Conservation (phyloP, 208 protist species). For the Porcisia deanei region DNA sequence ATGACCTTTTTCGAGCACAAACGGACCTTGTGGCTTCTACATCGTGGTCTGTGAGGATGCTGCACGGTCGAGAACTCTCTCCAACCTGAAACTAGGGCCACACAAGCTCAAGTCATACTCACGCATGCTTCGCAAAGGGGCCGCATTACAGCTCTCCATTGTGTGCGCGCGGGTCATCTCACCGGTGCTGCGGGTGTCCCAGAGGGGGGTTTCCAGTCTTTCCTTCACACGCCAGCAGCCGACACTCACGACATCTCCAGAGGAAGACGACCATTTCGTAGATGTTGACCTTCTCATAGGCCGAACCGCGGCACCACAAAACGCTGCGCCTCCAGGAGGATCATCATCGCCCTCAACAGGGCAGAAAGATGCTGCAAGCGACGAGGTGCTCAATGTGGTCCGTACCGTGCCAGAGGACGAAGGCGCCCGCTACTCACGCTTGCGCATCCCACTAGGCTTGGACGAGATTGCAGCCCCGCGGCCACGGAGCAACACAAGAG, state of each 20-base stretch:
- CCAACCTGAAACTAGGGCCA: background rate
- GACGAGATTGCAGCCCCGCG: conserved; percentile 6
- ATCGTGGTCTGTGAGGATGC: background rate
- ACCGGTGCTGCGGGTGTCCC: background rate
- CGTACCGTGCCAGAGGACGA: conserved; percentile 31
- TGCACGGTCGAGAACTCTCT: background rate
- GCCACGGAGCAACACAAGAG: conserved; percentile 46
- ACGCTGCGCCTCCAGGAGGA: background rate
- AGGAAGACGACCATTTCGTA: conserved; percentile 48
- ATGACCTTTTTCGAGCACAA: too few relatives aligned
- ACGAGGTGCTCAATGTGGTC: conserved; percentile 46
- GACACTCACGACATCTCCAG: background rate
- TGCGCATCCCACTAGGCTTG: conserved; percentile 48
- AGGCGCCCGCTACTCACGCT: conserved; percentile 50
- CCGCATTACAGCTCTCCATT: background rate
- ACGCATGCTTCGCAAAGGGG: conserved; percentile 3
- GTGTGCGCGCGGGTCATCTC: background rate
- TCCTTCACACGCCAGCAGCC: background rate
- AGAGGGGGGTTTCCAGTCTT: background rate
- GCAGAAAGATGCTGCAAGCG: background rate
- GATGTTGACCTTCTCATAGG: conserved; percentile 37
- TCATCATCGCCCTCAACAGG: background rate
- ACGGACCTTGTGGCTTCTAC: background rate
- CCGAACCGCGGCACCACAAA: background rate
- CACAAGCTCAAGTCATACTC: conserved; percentile 4